Base-by-base conservation (phyloP, 331 rosid genomes). In the Saraca asoca region DNA sequence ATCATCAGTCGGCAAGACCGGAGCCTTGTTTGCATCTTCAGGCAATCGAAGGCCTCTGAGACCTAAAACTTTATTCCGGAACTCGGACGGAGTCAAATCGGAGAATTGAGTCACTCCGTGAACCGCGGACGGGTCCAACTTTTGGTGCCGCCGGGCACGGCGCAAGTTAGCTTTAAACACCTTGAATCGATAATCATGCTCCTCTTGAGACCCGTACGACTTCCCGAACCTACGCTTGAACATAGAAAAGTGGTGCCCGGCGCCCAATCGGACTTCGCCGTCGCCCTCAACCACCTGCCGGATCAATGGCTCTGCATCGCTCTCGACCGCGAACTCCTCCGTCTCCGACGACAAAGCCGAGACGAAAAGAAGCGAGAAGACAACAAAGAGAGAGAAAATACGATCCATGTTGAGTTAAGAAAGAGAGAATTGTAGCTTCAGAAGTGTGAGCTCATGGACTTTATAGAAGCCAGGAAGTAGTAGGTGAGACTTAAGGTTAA, bases 91-190 rank as follows among this genome's bases (percentile, higher is more conserved):
- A 3, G 97, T 86, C 49, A 94, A 49, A 62, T 94, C 97, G 12
- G 93, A 86, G 85, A 94, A 94, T 16, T 69, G 89, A 5, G 99
- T 90, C 17, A 94, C 85, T 39, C 99, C 99, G 70, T 94, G 97
- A 45, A 50, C 69, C 5, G 96, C 93, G 5, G 97, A 83, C 0
- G 97, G 99, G 61, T 94, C 99, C 51, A 90, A 16, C 4, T 33
- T 44, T 81, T 90, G 97, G 83, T 94, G 96, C 0, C 85, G 78
- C 46, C 11, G 69, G 0, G 97, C 97, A 0, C 96, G 91, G 61
- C 82, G 87, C 50, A 90, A 17, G 70, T 90, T 94, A 13, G 80
- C 64, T 89, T 73, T 74, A 76, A 94, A 94, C 2, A 88, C 71
- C 14, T 37, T 65, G 70, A 88, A 88, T 50, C 97, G 79, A 56